Evolutionary conservation across 192 early-diverging fungal species (phyloP), one percentile per base, ranked within the genome.

Genomic region (Chytriomyces confervae): DNA sequence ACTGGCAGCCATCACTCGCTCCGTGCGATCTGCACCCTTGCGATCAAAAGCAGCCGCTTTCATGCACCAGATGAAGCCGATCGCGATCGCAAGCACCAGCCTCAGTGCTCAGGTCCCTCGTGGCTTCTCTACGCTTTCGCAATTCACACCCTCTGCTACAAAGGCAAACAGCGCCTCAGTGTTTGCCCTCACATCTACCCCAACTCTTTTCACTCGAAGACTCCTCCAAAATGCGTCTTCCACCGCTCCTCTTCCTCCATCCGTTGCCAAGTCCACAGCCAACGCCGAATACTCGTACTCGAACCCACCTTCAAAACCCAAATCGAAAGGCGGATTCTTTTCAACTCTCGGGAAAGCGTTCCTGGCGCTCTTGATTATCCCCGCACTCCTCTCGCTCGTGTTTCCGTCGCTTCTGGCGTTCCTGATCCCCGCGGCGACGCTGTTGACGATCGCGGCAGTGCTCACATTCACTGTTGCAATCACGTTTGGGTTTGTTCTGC

Each of bases 301-400:
- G 2, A 65, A 65, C 20, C 24, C 67, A 24, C n/a, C 53, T 57
- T 2, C 66, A n/a, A 47, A 27, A 46, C 66, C 66, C 11, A 27
- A 46, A 13, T 10, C 7, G 10, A 62, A 24, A n/a, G 13, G 61
- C 9, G 13, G 5, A 3, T 74, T 74, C 53, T 74, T 74, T 74
- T 18, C 72, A 16, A 61, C 46, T 23, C 57, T 74, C 61, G 72
- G 72, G 5, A 74, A 74, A 60, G 72, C 63, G 5, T 74, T 74
- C 48, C 23, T 45, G 1, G 72, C 72, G n/a, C 62, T 74, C 9
- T 8, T 74, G 24, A 10, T 74, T 11, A 3, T 74, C 3, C 72
- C 72, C n/a, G 72, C 50, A 6, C 60, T 74, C 4, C 10, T 74
- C 5, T 13, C 27, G 10, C 0, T 74, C 36, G 46, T 74, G 45